Evolutionary conservation across 164 flowering plant genomes (phyloP), one percentile per base, ranked within the genome.

Genomic region (Aristolochia californica): DNA sequence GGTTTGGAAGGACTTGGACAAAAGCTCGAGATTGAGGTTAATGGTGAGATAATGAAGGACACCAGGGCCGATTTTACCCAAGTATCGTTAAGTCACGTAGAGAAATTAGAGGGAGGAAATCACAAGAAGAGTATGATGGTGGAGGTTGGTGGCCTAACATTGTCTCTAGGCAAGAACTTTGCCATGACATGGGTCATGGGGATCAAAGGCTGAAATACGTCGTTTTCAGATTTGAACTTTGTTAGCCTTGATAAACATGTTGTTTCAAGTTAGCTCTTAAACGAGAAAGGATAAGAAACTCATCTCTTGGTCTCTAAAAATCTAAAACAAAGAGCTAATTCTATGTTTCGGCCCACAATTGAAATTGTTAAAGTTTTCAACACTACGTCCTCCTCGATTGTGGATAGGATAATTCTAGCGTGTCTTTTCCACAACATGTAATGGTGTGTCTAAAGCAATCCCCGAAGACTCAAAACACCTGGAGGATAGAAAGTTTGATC

Each of bases 141-240:
- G 10, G 82, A 73, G 40, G 59, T 83, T 17, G 63, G 60, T 17
- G 83, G 85, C 4, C 57, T 83, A 66, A 55, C 59, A 2, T 30
- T 85, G 62, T 78, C 78, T 13, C 53, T 85, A 0, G 88, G 93
- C 28, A 81, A 81, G 65, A 77, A 75, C 55, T 85, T 83, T 65
- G 74, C 70, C 13, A 68, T 85, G 73, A 64, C 88, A 26, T 85
- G 85, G 88, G 68, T 76, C 61, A 81, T 81, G 75, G 79, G 82
- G 20, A 43, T 75, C 43, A 59, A 48, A 44, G 74, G 70, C 48
- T 75, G 70, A 70, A 59, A 14, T 0, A n/a, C n/a, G 17, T 14
- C 9, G 28, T 16, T 43, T n/a, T 12, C 24, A 13, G 18, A 5
- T 23, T 43, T 38, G 5, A 45, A n/a, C n/a, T 56, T 20, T 56